Evolutionary conservation across 164 flowering plant species (phyloP).

Genomic region (Vitis rupestris): DNA sequence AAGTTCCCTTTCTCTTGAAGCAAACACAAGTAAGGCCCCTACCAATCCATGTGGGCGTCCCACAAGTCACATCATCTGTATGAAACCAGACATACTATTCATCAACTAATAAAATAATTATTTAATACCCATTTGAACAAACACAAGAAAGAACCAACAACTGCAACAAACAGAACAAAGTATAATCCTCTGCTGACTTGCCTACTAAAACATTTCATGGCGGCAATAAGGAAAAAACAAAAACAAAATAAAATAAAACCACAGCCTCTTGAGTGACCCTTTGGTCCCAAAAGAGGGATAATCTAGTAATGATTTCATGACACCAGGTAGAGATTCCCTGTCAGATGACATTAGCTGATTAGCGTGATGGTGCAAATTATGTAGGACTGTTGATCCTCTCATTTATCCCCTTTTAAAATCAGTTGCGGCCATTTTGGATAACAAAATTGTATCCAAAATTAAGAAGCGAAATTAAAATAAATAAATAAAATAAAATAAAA

Average conservation of each 20-base stretch:
- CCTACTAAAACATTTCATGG: conserved; percentile 22
- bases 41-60: conserved; percentile 61
- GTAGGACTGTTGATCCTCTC: no score
- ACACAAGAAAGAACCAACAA: background rate
- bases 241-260: no score
- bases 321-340: no score
- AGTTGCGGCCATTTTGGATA: no score
- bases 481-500: no score
- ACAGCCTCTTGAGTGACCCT: background rate
- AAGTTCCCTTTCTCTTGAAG: conserved; percentile 65
- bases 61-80: conserved; percentile 63
- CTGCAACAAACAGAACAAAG: background rate
- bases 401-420: no score
- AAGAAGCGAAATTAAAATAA: no score
- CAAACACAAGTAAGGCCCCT: conserved; percentile 76
- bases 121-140: background rate
- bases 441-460: no score
- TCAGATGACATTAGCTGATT: no score
- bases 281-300: background rate
- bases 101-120: background rate
- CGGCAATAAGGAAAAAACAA: background rate
- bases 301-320: background rate
- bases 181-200: conserved; percentile 10
- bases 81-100: background rate
- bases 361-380: no score